A percentile compares a stretch with the other conserved stretches of the same genome.
phyloP scores from a whole-genome alignment of 164 flowering plant genomes.

The Kingdonia uniflora region DNA sequence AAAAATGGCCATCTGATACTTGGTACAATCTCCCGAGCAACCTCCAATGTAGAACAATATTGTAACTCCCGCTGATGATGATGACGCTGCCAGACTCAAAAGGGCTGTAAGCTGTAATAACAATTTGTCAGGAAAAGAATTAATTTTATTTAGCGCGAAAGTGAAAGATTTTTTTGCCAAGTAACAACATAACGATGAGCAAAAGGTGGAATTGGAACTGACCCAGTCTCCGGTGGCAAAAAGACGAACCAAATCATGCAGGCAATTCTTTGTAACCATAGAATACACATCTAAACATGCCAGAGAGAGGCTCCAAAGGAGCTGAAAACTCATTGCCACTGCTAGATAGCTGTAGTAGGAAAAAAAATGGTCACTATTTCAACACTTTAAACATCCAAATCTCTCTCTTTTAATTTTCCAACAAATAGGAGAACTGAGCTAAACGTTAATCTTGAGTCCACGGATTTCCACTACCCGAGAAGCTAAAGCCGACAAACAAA shows the following conservation, averaged over 20 bases:
- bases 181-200: not conserved
- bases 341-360: conserved; percentile 51
- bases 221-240: conserved; percentile 79
- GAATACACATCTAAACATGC: conserved; percentile 59
- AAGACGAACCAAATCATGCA: conserved; percentile 48
- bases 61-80: conserved; percentile 56
- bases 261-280: conserved; percentile 26
- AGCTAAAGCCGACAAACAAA: too few relatives aligned
- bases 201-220: conserved; percentile 11
- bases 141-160: too few relatives aligned
- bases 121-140: too few relatives aligned
- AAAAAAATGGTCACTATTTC: not conserved
- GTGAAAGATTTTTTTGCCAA: too few relatives aligned
- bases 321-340: conserved; percentile 79
- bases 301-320: conserved; percentile 66
- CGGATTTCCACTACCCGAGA: too few relatives aligned
- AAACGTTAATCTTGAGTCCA: too few relatives aligned
- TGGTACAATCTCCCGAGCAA: conserved; percentile 46
- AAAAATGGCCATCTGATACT: conserved; percentile 42
- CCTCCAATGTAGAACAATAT: conserved; percentile 43
- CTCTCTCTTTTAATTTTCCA: too few relatives aligned
- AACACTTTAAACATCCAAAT: too few relatives aligned
- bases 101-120: conserved; percentile 45
- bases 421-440: too few relatives aligned
- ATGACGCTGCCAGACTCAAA: conserved; percentile 65